Evolutionary conservation across 208 protist species (phyloP), one percentile per base, ranked within the genome.

Genomic region (Crithidia sp.): DNA sequence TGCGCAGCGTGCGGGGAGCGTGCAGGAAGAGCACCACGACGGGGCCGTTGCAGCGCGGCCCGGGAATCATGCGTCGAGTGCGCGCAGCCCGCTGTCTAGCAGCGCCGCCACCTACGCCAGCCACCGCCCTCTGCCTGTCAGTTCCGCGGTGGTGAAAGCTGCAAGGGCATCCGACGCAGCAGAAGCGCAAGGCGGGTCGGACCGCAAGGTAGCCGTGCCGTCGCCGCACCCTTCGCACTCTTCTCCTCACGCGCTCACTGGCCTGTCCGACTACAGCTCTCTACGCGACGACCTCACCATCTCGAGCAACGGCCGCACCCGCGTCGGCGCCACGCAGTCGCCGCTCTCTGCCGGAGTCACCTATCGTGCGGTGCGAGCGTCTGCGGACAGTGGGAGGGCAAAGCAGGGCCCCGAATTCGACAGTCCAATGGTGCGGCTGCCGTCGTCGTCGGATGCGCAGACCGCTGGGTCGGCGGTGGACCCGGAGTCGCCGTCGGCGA

Each of bases 381-480:
- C 49, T 0, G 13, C 49, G 2, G 62, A 67, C 5, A 57, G 47
- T 16, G 37, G 36, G 16, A 5, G 40, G 62, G 5, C 39, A 19
- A 10, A 19, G 49, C 47, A 57, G 7, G 49, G 49, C 8, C 49
- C 62, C 28, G 62, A 67, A 12, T 45, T 43, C 16, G 62, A 67
- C 49, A 57, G 62, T 19, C 62, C 62, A 2, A 67, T 67, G 49
- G 62, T 67, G 28, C 62, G 62, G 2, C 62, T 67, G 62, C 62
- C 62, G 10, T 67, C 62, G 13, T 67, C 62, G 14, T 17, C 37
- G 5, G 62, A 67, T 8, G 40, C 52, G 5, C 28, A 7, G 39
- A 50, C 64, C 14, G 52, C 8, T 7, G 52, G 10, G 52, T 68
- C 64, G 8, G 52, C 64, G 6, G 52, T 56, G 2, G 6, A 14